Evolutionary conservation across 116 monocot genomes (phyloP), one percentile per base, ranked within the genome.

Genomic region (Phalaenopsis hybrid): DNA sequence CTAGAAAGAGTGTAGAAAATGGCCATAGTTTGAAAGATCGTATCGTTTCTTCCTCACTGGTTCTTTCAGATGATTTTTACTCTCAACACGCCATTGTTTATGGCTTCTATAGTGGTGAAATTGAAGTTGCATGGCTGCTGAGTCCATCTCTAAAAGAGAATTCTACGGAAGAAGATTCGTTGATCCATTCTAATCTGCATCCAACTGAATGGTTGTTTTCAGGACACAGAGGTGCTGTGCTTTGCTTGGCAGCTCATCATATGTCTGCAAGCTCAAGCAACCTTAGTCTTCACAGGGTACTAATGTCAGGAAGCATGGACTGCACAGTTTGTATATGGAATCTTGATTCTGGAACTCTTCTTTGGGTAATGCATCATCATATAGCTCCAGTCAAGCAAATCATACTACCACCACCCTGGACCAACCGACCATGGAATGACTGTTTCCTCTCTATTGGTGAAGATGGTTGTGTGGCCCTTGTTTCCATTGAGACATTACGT

Each of bases 371-470:
- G 89, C 98, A 98, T 81, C 98, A 95, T 83, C 95, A 98, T 45
- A 80, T 91, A 76, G 85, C 89, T 85, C 88, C 98, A 44, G 86
- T 98, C 76, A 90, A 85, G 79, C 92, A 98, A 88, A 93, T 98
- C 69, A 88, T 98, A 83, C 80, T 98, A 41, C 87, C 98, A 23
- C 93, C 91, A 57, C 57, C 86, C 50, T 61, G 68, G 79, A 89
- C 98, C 17, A 74, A 88, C 49, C 81, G 45, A 20, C 92, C 88
- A 33, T 98, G 98, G 98, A 86, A 86, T 75, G 80, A 92, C 77
- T 98, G 98, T 79, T 93, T 98, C 75, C 88, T 98, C 37, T 89
- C 95, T 57, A 91, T 98, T 52, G 95, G 93, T 46, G 93, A 98
- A 57, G 93, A 95, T 87, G 67, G 79, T 79, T 90, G 90, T 86